Evolutionary conservation across 1,284 basidiomycete genomes (phyloP), one percentile per base, ranked within the genome.

Genomic region (Kwoniella shivajii): DNA sequence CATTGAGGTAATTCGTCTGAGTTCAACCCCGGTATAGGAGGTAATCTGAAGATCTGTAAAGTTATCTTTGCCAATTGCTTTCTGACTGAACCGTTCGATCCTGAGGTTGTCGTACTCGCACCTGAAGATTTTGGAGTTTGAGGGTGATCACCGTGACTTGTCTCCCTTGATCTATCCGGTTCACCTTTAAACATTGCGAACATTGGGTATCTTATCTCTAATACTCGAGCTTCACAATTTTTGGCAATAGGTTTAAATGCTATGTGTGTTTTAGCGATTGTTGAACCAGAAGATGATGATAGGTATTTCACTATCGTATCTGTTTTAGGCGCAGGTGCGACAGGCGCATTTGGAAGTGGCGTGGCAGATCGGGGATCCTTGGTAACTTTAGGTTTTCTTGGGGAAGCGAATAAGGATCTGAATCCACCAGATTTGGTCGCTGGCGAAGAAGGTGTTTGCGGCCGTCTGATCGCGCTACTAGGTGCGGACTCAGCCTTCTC

Each of bases 1-100:
- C 89, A 92, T 74, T 92, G 88, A 1, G 95, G 95, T 24, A 98
- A 80, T 60, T 90, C 82, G 42, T 87, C 84, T 13, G 84, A 81
- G 13, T 86, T 78, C n/a, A 97, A 81, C 13, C 90, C 89, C 16
- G 90, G 88, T 51, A 98, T 77, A 0, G 92, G 86, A 0, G 94
- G 93, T 14, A 97, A 79, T 70, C 93, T 85, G 79, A 98, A 94
- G 53, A 95, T 79, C 74, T 95, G 91, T 54, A 95, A 77, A 6
- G 88, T 84, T 56, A 95, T 84, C 75, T 93, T 88, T 38, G 91
- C 68, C 83, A 84, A 75, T 52, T 76, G 74, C 84, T 86, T 67
- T 36, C 78, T 67, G 4, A 84, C 84, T 27, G 82, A 30, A 16
- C 54, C 60, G 18, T 48, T 44, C 16, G 51, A 52, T 6, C 60